phyloP scores from a whole-genome alignment of 192 early-diverging fungal species.

The Diversispora epigaea region DNA sequence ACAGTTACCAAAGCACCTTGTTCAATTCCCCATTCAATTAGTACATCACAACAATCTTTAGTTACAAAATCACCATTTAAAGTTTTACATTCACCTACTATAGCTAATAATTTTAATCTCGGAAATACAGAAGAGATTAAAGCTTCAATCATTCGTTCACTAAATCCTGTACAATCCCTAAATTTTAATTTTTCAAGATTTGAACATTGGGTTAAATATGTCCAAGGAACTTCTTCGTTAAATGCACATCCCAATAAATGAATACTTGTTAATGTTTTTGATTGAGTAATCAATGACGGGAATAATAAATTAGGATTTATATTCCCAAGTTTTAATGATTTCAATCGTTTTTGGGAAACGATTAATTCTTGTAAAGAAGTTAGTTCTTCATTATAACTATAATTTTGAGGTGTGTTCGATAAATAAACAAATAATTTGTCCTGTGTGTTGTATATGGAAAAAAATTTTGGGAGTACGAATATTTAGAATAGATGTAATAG shows the following conservation, averaged over 20 bases:
- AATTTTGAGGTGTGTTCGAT: not conserved
- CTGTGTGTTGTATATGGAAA: not conserved
- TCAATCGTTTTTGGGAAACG: not conserved
- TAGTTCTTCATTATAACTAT: not conserved
- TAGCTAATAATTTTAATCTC: conserved; percentile 11
- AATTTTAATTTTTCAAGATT: conserved; percentile 22
- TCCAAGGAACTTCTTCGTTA: not conserved
- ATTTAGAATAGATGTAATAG: not conserved
- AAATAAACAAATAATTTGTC: conserved; percentile 20
- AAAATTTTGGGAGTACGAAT: not conserved
- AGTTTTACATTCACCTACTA: conserved; percentile 13
- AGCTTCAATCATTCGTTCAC: not conserved
- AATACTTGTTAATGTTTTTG: not conserved
- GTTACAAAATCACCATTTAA: not conserved
- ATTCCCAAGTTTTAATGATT: conserved; percentile 6
- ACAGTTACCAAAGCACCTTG: conserved; percentile 1
- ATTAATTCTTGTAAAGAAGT: conserved; percentile 13
- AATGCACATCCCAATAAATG: not conserved
- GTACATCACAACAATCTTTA: not conserved
- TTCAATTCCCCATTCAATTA: conserved; percentile 20
- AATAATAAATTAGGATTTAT: not conserved
- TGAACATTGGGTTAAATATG: not conserved
- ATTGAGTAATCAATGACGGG: not conserved
- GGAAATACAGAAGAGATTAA: not conserved
- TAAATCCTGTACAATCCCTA: conserved; percentile 15